phyloP scores from a whole-genome alignment of 2,329 filamentous ascomycete species.

The Cladosporium cucumerinum region DNA sequence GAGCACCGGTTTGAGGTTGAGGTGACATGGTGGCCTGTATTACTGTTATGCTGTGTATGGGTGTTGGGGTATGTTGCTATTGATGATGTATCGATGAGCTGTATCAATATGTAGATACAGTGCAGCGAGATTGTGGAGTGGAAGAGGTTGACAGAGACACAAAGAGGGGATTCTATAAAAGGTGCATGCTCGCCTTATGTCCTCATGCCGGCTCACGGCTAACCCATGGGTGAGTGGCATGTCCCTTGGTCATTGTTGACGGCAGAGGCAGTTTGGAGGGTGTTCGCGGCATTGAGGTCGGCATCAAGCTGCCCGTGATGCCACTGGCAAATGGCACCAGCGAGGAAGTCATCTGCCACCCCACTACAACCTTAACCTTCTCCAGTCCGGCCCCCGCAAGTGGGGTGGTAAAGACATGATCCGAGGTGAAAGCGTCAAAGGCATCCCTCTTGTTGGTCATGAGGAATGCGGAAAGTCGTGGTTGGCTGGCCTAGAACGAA shows the following conservation, averaged over 20 bases:
- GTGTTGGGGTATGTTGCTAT: background rate
- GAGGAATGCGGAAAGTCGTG: background rate
- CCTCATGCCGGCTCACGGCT: background rate
- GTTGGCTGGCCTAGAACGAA: background rate
- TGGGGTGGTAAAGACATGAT: background rate
- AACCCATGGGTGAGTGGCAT: background rate
- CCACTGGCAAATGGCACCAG: background rate
- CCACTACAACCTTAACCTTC: background rate
- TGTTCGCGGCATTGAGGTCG: conserved; percentile 5
- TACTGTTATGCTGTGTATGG: background rate
- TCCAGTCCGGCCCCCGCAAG: background rate
- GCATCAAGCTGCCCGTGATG: background rate
- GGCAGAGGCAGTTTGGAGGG: background rate
- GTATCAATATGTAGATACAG: background rate
- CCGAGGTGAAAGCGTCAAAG: background rate
- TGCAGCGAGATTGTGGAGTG: background rate
- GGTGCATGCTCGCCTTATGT: background rate
- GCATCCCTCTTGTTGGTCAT: background rate
- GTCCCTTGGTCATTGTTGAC: background rate
- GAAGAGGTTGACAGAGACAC: background rate
- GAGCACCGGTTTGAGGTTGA: background rate
- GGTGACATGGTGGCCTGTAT: background rate
- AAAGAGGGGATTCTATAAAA: background rate
- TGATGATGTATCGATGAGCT: background rate
- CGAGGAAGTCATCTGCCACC: conserved; percentile 3